Evolutionary conservation across 2,329 filamentous ascomycete species (phyloP).

Genomic region (Penicillium expansum): DNA sequence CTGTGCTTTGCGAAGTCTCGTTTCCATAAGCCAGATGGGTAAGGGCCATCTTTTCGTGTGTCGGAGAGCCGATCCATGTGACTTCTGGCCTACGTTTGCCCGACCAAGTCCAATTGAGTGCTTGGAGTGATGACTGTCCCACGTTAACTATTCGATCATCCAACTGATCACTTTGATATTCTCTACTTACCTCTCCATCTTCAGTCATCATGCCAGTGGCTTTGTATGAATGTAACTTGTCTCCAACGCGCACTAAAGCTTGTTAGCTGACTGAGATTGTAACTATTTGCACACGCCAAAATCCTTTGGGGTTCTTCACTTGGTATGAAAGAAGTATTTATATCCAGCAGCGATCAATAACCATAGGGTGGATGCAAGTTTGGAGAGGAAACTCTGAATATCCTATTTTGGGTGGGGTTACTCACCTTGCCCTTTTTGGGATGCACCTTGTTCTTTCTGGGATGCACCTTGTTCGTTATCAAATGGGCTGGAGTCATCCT

Average conservation of each 20-base stretch:
- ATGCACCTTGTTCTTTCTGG: neutral
- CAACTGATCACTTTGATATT: neutral
- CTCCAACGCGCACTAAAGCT: neutral
- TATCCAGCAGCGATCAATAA: neutral
- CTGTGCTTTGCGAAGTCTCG: conserved; percentile 7
- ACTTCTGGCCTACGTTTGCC: conserved; percentile 3
- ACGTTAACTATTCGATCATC: neutral
- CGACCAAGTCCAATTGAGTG: neutral
- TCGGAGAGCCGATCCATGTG: conserved; percentile 23
- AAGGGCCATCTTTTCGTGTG: conserved; percentile 22
- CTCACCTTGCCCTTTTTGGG: neutral
- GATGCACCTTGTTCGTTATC: neutral
- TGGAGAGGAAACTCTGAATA: neutral
- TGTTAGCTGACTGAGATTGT: neutral
- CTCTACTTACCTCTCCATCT: neutral
- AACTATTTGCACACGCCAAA: neutral
- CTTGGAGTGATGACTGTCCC: neutral
- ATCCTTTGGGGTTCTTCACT: neutral
- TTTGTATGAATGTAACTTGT: neutral
- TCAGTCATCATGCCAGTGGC: neutral
- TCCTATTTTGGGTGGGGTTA: neutral
- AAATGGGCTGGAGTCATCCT: neutral
- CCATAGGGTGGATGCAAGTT: neutral
- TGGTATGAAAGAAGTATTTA: neutral
- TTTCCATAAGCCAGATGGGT: conserved; percentile 25